phyloP scores from a whole-genome alignment of 192 early-diverging fungal genomes.

The Pilaira anomala region DNA sequence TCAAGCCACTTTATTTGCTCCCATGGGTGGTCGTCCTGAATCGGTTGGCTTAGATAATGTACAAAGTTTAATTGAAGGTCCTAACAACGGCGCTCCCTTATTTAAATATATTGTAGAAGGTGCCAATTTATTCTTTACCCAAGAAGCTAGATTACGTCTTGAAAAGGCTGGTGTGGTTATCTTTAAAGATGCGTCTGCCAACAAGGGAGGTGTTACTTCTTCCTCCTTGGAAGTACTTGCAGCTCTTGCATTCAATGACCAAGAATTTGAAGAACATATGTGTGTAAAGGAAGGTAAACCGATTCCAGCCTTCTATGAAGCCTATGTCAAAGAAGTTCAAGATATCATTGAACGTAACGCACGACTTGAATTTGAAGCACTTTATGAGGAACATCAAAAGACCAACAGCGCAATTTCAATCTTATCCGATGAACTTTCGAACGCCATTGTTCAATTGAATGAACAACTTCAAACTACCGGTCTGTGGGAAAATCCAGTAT shows the following conservation, averaged over 20 bases:
- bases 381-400: slow-evolving; percentile 85
- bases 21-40: slow-evolving; percentile 97
- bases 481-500: slow-evolving; percentile 86
- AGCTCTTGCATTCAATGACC: slow-evolving; percentile 90
- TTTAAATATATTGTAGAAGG: slow-evolving; percentile 99
- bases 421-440: slow-evolving; percentile 86
- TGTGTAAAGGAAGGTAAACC: slow-evolving; percentile 66
- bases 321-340: slow-evolving; percentile 93
- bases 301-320: slow-evolving; percentile 86
- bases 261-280: slow-evolving; percentile 90
- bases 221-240: slow-evolving; percentile 97
- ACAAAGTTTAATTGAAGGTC: slow-evolving; percentile 54
- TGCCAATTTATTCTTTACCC: slow-evolving; percentile 98
- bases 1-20: slow-evolving; percentile 89
- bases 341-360: slow-evolving; percentile 92
- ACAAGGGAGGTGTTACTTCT: slow-evolving; percentile 99
- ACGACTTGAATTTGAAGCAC: slow-evolving; percentile 93
- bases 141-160: slow-evolving; percentile 93
- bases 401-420: slow-evolving; percentile 79
- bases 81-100: slow-evolving; percentile 73
- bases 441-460: slow-evolving; percentile 91
- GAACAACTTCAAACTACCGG: slow-evolving; percentile 89
- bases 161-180: slow-evolving; percentile 93
- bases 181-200: slow-evolving; percentile 99
- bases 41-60: slow-evolving; percentile 94